A percentile compares a stretch with the other conserved stretches of the same genome.
These are phyloP conservation scores for Spinacia oleracea DNA, from an alignment of 179 eudicot species.

Conservation along the genomic window DNA sequence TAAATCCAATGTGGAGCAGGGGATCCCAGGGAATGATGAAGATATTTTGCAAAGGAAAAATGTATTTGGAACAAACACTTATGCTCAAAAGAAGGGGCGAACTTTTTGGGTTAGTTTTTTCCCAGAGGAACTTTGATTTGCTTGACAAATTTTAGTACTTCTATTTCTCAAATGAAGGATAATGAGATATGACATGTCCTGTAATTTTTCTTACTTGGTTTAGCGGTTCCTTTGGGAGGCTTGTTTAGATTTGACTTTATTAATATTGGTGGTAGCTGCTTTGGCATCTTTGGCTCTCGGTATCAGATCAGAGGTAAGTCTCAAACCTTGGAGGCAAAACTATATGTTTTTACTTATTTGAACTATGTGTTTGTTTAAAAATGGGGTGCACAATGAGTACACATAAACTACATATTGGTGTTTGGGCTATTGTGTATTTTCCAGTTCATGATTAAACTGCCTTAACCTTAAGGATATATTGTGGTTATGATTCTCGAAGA, in stretches of 20 bases:
- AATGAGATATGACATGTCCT: background rate
- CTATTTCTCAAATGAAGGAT: background rate
- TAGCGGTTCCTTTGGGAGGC: constrained; percentile 91
- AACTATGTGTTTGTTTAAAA: no score
- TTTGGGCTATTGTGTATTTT: no score
- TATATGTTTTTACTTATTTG: background rate
- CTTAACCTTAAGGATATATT: background rate
- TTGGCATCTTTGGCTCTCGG: constrained; percentile 87
- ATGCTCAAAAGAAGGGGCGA: constrained; percentile 76
- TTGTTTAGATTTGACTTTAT: constrained; percentile 74
- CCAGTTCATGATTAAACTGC: no score
- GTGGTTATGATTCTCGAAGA: background rate
- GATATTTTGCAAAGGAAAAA: constrained; percentile 56
- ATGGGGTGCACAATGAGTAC: no score
- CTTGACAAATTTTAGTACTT: background rate
- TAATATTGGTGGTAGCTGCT: constrained; percentile 87
- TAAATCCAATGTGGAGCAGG: constrained; percentile 61
- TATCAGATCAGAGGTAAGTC: constrained; percentile 72
- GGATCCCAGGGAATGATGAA: constrained; percentile 60
- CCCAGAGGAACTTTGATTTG: no score
- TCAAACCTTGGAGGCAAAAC: background rate
- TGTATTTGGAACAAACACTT: constrained; percentile 79
- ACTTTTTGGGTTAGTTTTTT: constrained; percentile 64
- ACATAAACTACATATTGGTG: no score
- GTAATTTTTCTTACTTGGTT: background rate